phyloP scores from a whole-genome alignment of 257 asterid species.

The Solanum chiquidenum region DNA sequence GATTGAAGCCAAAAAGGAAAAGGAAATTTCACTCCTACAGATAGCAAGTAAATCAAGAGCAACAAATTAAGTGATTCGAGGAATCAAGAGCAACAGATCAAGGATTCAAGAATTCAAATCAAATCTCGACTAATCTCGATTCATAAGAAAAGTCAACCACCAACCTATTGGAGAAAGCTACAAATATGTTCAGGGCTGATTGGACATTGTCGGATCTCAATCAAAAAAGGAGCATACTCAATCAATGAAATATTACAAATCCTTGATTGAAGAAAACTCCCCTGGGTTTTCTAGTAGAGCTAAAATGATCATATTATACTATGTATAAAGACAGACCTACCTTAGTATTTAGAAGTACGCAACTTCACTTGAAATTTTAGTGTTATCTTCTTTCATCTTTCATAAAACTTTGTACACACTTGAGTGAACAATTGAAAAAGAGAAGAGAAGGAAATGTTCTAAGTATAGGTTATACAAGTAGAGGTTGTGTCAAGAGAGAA shows the following conservation, averaged over 20 bases:
- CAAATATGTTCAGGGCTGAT: background rate
- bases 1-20: background rate
- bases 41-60: background rate
- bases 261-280: background rate
- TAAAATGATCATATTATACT: background rate
- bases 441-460: too few relatives aligned
- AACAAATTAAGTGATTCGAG: background rate
- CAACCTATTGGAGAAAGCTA: background rate
- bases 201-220: background rate
- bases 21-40: background rate
- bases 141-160: background rate
- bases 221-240: background rate
- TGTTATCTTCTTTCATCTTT: too few relatives aligned
- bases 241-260: background rate
- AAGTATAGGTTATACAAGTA: background rate
- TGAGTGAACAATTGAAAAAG: background rate
- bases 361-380: background rate
- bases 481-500: background rate
- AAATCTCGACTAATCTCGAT: background rate
- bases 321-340: too few relatives aligned
- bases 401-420: background rate
- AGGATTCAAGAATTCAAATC: background rate
- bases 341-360: too few relatives aligned
- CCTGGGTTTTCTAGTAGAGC: too few relatives aligned
- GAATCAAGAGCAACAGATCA: background rate